Evolutionary conservation across 2,329 filamentous ascomycete species (phyloP).

Genomic region (Mycosphaerella sp.): DNA sequence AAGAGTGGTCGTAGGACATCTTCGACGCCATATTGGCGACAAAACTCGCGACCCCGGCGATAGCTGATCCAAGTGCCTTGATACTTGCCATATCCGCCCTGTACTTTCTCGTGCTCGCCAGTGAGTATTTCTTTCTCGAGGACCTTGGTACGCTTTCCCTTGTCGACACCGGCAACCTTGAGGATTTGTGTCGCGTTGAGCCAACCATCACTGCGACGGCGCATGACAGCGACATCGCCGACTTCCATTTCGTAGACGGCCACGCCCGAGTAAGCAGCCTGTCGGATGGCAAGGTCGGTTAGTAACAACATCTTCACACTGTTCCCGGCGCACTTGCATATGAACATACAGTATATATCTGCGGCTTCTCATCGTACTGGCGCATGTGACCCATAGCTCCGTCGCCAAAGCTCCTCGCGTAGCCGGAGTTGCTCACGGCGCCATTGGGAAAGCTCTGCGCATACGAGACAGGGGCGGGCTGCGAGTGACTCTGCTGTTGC

Average conservation of each 20-base stretch:
- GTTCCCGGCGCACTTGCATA: not conserved
- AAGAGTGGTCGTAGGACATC: conserved; percentile 67
- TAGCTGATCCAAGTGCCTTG: conserved; percentile 99
- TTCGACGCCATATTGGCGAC: conserved; percentile 70
- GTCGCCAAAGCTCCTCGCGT: conserved; percentile 32
- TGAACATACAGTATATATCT: conserved; percentile 46
- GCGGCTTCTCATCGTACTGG: conserved; percentile 36
- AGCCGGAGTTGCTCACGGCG: conserved; percentile 37
- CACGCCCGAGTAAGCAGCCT: conserved; percentile 90
- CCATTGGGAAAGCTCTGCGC: conserved; percentile 33
- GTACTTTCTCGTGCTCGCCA: conserved; percentile 96
- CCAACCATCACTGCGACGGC: conserved; percentile 89
- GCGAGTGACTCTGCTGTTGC: conserved; percentile 19
- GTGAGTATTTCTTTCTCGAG: conserved; percentile 96
- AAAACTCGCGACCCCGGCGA: conserved; percentile 85
- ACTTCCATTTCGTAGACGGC: conserved; percentile 99
- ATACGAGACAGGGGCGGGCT: conserved; percentile 22
- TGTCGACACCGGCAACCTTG: conserved; percentile 94
- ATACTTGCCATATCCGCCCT: conserved; percentile 97
- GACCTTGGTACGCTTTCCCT: conserved; percentile 95
- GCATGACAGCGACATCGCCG: conserved; percentile 89
- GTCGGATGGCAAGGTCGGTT: not conserved
- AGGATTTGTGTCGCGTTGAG: conserved; percentile 97
- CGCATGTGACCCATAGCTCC: conserved; percentile 22
- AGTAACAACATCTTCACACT: not conserved